Base-by-base conservation (phyloP, 768 basidiomycete genomes). In the Rhizopogon salebrosus region DNA sequence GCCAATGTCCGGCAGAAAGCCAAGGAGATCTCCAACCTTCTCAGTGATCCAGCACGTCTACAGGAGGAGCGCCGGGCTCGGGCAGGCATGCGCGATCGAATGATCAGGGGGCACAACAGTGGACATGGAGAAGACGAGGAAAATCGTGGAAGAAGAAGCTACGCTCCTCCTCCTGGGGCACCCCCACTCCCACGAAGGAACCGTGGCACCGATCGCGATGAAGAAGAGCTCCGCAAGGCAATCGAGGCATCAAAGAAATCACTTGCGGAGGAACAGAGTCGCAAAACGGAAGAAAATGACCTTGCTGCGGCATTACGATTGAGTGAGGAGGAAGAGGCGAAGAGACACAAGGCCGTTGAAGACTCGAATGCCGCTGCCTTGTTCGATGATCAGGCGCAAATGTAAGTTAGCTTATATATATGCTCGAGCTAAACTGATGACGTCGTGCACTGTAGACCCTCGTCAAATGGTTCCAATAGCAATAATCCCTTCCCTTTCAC, bases 1-100 rank as follows among this genome's bases (percentile, higher is more conserved):
- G 93, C 93, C 18, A 99, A 98, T 69, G 92, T 94, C 13, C 83
- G 92, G 23, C 91, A 94, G 68, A 94, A 95, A 71, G 95, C 95
- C 10, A 98, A 99, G 68, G 95, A 98, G 59, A 98, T 99, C 68
- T 94, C 93, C 31, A 94, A 93, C 64, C 81, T 98, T 11, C 78
- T 99, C 26, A 78, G 82, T 66, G 95, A 99, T 65, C 85, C 95
- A 51, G 70, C 75, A 2, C 84, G 95, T 7, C 79, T 99, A 42
- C 80, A 92, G 11, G 84, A 89, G 57, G 94, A 95, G 67, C 81
- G 95, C 26, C 79, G 85, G n/a, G 79, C 82, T 36, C 79, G 94
- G 18, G 93, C 94, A 3, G 76, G 80, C 48, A 98, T 98, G 95
- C 84, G 92, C 27, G 93, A 97, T 74, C 84, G 95, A 22, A 93